A percentile compares a stretch with the other conserved stretches of the same genome.
phyloP scores from a whole-genome alignment of 371 early-diverging fungal species.

The Mucor plumbeus region DNA sequence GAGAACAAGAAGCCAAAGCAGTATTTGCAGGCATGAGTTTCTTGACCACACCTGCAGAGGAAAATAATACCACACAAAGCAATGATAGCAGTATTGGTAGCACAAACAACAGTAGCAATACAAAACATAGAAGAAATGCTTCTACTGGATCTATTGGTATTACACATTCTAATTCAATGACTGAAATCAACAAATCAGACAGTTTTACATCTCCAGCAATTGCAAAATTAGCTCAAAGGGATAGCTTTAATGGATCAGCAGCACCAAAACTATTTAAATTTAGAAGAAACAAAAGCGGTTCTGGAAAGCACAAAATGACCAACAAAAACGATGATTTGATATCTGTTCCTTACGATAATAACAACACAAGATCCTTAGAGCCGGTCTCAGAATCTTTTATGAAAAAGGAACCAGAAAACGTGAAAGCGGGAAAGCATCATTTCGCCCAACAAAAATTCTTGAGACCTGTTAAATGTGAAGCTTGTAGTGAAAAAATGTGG shows the following conservation, averaged over 20 bases:
- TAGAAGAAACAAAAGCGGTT: slow-evolving; percentile 37
- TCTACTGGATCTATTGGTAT: slow-evolving; percentile 34
- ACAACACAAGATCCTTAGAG: slow-evolving; percentile 21
- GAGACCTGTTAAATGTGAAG: slow-evolving; percentile 80
- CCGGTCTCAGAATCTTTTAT: slow-evolving; percentile 23
- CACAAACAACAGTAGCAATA: background rate
- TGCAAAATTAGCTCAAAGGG: slow-evolving; percentile 42
- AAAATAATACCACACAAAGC: background rate
- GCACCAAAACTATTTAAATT: slow-evolving; percentile 53
- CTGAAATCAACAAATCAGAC: slow-evolving; percentile 12
- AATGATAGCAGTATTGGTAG: background rate
- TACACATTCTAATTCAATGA: slow-evolving; percentile 8
- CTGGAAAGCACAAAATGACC: slow-evolving; percentile 23
- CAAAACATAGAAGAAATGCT: slow-evolving; percentile 27
- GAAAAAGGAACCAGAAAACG: slow-evolving; percentile 18
- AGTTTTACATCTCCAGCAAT: slow-evolving; percentile 5
- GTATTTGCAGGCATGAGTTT: slow-evolving; percentile 43
- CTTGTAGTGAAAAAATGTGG: slow-evolving; percentile 88
- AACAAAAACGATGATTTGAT: slow-evolving; percentile 30
- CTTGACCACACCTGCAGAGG: slow-evolving; percentile 16
- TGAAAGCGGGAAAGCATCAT: slow-evolving; percentile 51
- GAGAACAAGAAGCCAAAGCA: slow-evolving; percentile 53
- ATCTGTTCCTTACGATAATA: slow-evolving; percentile 38
- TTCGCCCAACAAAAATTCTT: slow-evolving; percentile 67
- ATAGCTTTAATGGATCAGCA: slow-evolving; percentile 49